Base-by-base conservation (phyloP, 2,329 filamentous ascomycete genomes). In the Xylaria multiplex region DNA sequence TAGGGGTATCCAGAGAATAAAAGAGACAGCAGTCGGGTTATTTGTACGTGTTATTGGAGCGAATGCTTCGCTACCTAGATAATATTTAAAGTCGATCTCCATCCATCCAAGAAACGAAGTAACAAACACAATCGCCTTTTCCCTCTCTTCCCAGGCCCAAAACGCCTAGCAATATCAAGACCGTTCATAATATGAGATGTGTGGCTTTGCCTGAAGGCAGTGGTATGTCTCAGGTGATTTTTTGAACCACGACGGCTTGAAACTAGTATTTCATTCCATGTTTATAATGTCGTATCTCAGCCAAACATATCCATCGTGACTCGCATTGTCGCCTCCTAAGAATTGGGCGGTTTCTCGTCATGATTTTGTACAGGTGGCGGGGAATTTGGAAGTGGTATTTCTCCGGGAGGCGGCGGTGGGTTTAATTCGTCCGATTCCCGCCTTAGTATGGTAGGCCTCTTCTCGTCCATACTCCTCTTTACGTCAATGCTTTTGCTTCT, bases 401-500 rank as follows among this genome's bases (percentile, higher is more conserved):
- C 72, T 24, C 73, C 74, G 7, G 73, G 71, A 53, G 69, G 66
- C 50, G 69, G 52, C 19, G 58, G 45, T 2, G 61, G 11, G 16
- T 66, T 61, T n/a, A 49, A 16, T 56, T 67, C 64, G 14, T 59
- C 42, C 16, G 68, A 35, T 42, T 68, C 64, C 1, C 49, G 66
- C 22, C 59, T 53, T 4, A 54, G 63, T 48, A 66, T 48, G 9
- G 56, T 42, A 32, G 56, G 70, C 37, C 61, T 70, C 40, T 71
- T 76, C 53, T 81, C 79, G 13, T 81, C 78, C 63, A 83, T 79
- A 14, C 70, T 73, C 43, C 81, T 79, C 70, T 81, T 84, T 19
- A 81, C 74, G 53, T 86, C 84, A 30, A 83, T 64, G 67, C 83
- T 86, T 76, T 81, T 86, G 3, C 80, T 81, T n/a, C 82, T 77